phyloP scores from a whole-genome alignment of 2,329 filamentous ascomycete species.

The Didymosphaeria variabile region DNA sequence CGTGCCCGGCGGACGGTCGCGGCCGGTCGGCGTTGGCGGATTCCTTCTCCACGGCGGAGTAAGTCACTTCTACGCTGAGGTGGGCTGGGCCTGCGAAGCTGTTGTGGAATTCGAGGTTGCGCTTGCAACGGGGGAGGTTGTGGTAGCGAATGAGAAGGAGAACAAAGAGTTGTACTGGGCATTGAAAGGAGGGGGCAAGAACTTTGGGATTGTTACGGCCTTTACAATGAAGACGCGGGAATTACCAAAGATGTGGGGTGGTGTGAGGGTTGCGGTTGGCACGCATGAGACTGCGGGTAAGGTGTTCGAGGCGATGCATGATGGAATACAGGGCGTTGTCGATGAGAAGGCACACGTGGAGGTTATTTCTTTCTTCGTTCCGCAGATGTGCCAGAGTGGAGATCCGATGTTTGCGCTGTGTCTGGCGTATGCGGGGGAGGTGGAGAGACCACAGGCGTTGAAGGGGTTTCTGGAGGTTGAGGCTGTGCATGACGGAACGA shows the following conservation, averaged over 20 bases:
- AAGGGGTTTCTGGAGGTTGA: slow-evolving; percentile 6
- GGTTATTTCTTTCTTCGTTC: slow-evolving; percentile 9
- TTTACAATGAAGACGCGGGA: background rate
- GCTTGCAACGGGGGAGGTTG: slow-evolving; percentile 39
- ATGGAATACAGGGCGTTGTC: background rate
- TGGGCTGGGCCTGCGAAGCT: slow-evolving; percentile 17
- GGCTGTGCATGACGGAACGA: slow-evolving; percentile 6
- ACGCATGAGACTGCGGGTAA: background rate
- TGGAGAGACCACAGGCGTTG: background rate
- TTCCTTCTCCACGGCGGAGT: slow-evolving; percentile 9
- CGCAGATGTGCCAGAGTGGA: background rate
- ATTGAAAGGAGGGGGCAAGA: slow-evolving; percentile 35
- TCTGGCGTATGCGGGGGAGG: slow-evolving; percentile 9
- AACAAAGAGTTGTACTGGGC: slow-evolving; percentile 34
- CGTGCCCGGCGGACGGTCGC: slow-evolving; percentile 4
- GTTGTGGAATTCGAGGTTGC: slow-evolving; percentile 38
- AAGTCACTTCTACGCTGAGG: slow-evolving; percentile 1
- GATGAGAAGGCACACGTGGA: slow-evolving; percentile 11
- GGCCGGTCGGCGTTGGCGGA: slow-evolving; percentile 3
- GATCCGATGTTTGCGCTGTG: slow-evolving; percentile 2
- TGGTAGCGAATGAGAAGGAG: slow-evolving; percentile 5
- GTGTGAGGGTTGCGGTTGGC: background rate
- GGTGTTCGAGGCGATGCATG: slow-evolving; percentile 3
- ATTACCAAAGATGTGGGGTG: slow-evolving; percentile 2
- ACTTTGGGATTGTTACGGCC: slow-evolving; percentile 27